phyloP scores from a whole-genome alignment of 2,329 filamentous ascomycete genomes.

The Colletotrichum truncatum region DNA sequence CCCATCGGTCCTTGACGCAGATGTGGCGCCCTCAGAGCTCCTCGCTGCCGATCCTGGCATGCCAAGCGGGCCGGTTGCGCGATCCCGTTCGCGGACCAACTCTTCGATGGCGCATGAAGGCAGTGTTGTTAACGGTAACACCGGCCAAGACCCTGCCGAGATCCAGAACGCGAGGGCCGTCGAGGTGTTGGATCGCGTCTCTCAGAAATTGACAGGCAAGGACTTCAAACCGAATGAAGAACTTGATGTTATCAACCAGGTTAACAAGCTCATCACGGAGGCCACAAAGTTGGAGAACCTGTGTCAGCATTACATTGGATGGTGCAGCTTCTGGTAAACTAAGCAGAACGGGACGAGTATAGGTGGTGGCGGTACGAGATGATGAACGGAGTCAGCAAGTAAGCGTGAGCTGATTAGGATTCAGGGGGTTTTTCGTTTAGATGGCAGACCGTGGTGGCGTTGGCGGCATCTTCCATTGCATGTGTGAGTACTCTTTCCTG shows the following conservation, averaged over 20 bases:
- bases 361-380: neutral
- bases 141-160: slow-evolving; percentile 65
- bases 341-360: neutral
- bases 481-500: slow-evolving; percentile 17
- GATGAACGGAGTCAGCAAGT: neutral
- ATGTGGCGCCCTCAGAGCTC: slow-evolving; percentile 67
- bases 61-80: slow-evolving; percentile 55
- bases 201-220: slow-evolving; percentile 92
- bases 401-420: neutral
- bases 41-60: slow-evolving; percentile 53
- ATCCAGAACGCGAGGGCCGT: slow-evolving; percentile 93
- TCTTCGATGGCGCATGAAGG: slow-evolving; percentile 56
- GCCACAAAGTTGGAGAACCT: slow-evolving; percentile 97
- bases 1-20: slow-evolving; percentile 74
- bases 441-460: neutral
- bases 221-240: slow-evolving; percentile 92
- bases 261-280: slow-evolving; percentile 93
- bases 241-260: slow-evolving; percentile 85
- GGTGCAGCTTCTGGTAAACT: slow-evolving; percentile 94
- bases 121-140: slow-evolving; percentile 46
- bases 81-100: slow-evolving; percentile 68
- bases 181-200: slow-evolving; percentile 89
- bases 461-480: slow-evolving; percentile 11
- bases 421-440: neutral
- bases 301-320: slow-evolving; percentile 98